Conservation (phyloP, 2,329 filamentous ascomycete genomes). For the Neurospora sp. region DNA sequence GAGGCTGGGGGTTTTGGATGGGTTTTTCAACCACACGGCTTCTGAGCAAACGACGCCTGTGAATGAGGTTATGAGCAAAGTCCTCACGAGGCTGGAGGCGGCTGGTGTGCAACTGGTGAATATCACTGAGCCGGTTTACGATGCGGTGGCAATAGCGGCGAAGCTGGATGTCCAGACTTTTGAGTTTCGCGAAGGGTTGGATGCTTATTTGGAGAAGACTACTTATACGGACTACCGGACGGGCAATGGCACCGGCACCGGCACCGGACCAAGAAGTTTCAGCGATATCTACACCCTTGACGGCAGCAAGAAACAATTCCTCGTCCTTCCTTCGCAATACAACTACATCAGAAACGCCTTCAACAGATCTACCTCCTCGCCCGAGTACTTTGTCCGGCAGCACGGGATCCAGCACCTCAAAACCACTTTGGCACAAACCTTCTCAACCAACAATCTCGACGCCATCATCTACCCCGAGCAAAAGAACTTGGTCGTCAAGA, state of each 20-base stretch:
- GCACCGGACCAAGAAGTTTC: constrained; percentile 32
- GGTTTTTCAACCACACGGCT: constrained; percentile 46
- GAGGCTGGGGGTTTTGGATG: constrained; percentile 29
- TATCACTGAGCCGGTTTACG: constrained; percentile 39
- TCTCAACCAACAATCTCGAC: constrained; percentile 39
- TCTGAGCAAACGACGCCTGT: constrained; percentile 19
- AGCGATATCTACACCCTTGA: constrained; percentile 34
- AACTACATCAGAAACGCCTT: constrained; percentile 41
- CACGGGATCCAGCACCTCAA: constrained; percentile 43
- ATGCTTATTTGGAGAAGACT: constrained; percentile 38
- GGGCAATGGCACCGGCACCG: constrained; percentile 19
- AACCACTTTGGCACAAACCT: constrained; percentile 37
- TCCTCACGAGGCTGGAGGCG: constrained; percentile 33
- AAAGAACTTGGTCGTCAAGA: constrained; percentile 49
- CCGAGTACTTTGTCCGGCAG: constrained; percentile 37
- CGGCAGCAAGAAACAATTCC: constrained; percentile 28
- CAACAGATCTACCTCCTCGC: constrained; percentile 36
- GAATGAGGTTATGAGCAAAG: constrained; percentile 39
- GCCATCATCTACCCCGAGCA: constrained; percentile 57
- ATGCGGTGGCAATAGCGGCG: constrained; percentile 37
- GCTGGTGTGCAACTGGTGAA: constrained; percentile 41
- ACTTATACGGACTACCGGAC: constrained; percentile 7
- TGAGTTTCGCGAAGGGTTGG: constrained; percentile 47
- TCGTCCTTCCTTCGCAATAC: constrained; percentile 52
- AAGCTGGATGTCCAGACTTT: constrained; percentile 49